Evolutionary conservation across 2,329 filamentous ascomycete genomes (phyloP), one percentile per base, ranked within the genome.

Genomic region (Fusarium mangiferae): DNA sequence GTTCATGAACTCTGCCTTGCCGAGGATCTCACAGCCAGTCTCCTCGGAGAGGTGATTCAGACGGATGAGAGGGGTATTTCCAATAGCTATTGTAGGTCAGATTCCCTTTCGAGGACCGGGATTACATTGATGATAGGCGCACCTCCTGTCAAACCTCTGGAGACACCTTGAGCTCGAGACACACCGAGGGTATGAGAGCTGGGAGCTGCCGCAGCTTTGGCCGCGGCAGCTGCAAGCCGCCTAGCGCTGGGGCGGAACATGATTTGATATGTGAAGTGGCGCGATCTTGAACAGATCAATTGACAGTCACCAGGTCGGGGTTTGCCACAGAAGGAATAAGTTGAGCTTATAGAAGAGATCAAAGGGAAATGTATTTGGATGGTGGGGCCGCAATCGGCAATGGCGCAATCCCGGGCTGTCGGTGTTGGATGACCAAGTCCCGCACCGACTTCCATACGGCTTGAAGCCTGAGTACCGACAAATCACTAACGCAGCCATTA

Each of bases 1-100:
- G 87, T 99, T 99, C 88, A 97, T 96, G 86, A 99, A 99, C 83
- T 99, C 96, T 78, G 96, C 95, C 84, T 99, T 99, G 80, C 96
- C 96, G 45, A 98, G 91, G 66, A 99, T 87, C 78, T 97, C 93
- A 88, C 96, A 98, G 75, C 95, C 95, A 1, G 96, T 98, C 80
- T 97, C 89, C 68, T 94, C 91, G 45, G 96, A 98, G 76, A 98
- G 91, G 70, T 88, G 90, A 84, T 97, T 96, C 57, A 99, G 88
- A 55, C 93, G 92, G 82, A 99, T 97, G 61, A 99, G 90, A 3
- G 96, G 96, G 0, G 96, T 99, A 84, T 98, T 98, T 74, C 96
- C 96, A 85, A 99, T 98, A 62, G 96, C 96, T 98, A 39, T 15
- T 39, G 18, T 28, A 51, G 33, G 41, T 61, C 44, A 65, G 45